Evolutionary conservation across 352 stramenopile genomes (phyloP).

Genomic region (Phytophthora constricta): DNA sequence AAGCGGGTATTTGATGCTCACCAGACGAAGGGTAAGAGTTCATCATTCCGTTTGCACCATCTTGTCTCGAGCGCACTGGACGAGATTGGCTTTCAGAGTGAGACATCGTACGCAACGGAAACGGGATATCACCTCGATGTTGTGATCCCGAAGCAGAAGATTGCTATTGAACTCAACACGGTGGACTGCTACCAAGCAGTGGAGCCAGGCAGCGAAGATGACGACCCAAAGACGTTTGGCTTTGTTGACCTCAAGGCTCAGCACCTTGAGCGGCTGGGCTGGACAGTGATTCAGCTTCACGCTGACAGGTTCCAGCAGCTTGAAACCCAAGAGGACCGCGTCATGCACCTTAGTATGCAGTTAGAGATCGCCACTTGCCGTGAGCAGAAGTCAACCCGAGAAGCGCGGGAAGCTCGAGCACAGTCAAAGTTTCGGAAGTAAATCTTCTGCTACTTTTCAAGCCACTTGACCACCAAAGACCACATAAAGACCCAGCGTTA

Average conservation of each 20-base stretch:
- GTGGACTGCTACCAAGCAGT: constrained; percentile 57
- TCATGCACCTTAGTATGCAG: constrained; percentile 69
- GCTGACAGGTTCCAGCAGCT: constrained; percentile 63
- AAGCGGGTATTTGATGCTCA: constrained; percentile 51
- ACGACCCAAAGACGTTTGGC: constrained; percentile 51
- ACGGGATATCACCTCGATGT: constrained; percentile 67
- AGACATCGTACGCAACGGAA: constrained; percentile 34
- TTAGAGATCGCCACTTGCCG: constrained; percentile 69
- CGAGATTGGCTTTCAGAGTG: constrained; percentile 56
- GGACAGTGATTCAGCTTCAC: constrained; percentile 73
- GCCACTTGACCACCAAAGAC: neutral
- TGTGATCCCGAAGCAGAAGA: constrained; percentile 52
- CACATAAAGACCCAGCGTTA: constrained; percentile 7
- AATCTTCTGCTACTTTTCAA: neutral
- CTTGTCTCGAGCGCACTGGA: constrained; percentile 62
- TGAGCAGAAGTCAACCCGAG: constrained; percentile 12
- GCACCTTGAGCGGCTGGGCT: constrained; percentile 67
- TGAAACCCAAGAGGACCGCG: constrained; percentile 50
- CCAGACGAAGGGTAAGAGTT: constrained; percentile 58
- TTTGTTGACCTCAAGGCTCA: constrained; percentile 72
- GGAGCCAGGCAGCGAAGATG: constrained; percentile 38
- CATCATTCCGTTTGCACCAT: constrained; percentile 65
- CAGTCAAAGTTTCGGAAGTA: constrained; percentile 21
- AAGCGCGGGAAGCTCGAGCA: neutral
- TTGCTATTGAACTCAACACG: constrained; percentile 74